Evolutionary conservation across 1,139 yeast genomes (phyloP).

Genomic region (Entelexis paramagnoliae): DNA sequence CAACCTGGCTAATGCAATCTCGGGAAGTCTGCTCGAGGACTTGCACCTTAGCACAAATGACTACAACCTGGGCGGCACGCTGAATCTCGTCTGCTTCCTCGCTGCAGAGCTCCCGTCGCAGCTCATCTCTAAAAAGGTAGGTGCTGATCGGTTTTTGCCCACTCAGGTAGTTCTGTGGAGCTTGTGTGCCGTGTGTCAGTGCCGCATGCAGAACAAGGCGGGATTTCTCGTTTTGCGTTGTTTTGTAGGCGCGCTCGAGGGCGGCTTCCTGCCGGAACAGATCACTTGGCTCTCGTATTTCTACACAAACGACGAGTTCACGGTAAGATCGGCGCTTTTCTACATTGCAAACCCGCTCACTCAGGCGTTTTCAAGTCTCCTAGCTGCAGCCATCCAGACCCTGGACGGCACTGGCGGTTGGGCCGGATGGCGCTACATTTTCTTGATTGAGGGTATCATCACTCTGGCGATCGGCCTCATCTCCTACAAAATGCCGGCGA

Average conservation of each 20-base stretch:
- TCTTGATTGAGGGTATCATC: slow-evolving; percentile 51
- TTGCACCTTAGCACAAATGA: slow-evolving; percentile 39
- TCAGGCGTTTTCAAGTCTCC: slow-evolving; percentile 28
- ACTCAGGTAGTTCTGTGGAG: slow-evolving; percentile 45
- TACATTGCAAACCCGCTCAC: slow-evolving; percentile 41
- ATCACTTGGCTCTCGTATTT: slow-evolving; percentile 49
- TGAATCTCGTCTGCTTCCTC: slow-evolving; percentile 40
- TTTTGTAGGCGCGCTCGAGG: slow-evolving; percentile 42
- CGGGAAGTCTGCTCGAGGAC: slow-evolving; percentile 42
- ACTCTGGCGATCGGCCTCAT: slow-evolving; percentile 47
- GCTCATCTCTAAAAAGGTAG: slow-evolving; percentile 42
- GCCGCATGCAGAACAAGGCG: slow-evolving; percentile 32
- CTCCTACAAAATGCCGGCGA: slow-evolving; percentile 51
- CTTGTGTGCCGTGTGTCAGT: slow-evolving; percentile 41
- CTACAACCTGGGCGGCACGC: slow-evolving; percentile 42
- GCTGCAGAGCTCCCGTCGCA: slow-evolving; percentile 48
- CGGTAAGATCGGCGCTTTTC: slow-evolving; percentile 43
- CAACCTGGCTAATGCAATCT: slow-evolving; percentile 42
- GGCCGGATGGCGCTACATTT: slow-evolving; percentile 57
- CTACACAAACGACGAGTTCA: slow-evolving; percentile 44
- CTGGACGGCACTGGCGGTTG: slow-evolving; percentile 37
- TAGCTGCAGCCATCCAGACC: slow-evolving; percentile 33
- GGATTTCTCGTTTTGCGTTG: slow-evolving; percentile 40
- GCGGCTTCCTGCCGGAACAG: slow-evolving; percentile 50
- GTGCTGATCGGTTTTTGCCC: slow-evolving; percentile 48